These are phyloP conservation scores for Xanthoparmelia taractica DNA, from an alignment of 495 filamentous ascomycete genomes.

Conservation along the genomic window DNA sequence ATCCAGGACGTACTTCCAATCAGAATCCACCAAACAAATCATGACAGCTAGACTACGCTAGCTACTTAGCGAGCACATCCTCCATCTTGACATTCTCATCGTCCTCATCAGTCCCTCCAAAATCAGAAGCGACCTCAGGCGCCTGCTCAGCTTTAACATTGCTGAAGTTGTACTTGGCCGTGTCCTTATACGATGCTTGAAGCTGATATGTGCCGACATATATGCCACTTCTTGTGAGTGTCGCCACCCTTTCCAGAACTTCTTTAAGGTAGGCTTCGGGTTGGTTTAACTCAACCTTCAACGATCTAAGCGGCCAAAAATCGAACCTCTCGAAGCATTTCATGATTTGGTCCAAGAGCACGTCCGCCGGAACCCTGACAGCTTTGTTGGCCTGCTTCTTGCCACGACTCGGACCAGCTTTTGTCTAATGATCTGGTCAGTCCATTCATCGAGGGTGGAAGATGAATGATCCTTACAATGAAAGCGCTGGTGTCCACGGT, in stretches of 20 bases:
- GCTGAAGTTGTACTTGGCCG: slow-evolving; percentile 35
- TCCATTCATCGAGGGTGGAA: background rate
- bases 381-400: slow-evolving; percentile 65
- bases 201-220: slow-evolving; percentile 81
- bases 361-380: slow-evolving; percentile 76
- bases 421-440: slow-evolving; percentile 33
- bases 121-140: slow-evolving; percentile 38
- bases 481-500: slow-evolving; percentile 45
- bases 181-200: slow-evolving; percentile 47
- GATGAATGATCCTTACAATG: slow-evolving; percentile 42
- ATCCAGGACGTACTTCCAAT: background rate
- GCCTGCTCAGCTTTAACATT: slow-evolving; percentile 42
- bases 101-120: slow-evolving; percentile 41
- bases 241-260: slow-evolving; percentile 71
- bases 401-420: slow-evolving; percentile 26
- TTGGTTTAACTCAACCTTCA: slow-evolving; percentile 65
- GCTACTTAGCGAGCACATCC: slow-evolving; percentile 44
- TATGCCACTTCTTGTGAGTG: slow-evolving; percentile 66
- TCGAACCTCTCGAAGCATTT: slow-evolving; percentile 70
- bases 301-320: slow-evolving; percentile 82
- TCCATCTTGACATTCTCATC: slow-evolving; percentile 73
- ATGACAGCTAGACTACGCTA: slow-evolving; percentile 1
- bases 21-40: background rate
- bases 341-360: slow-evolving; percentile 77
- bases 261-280: slow-evolving; percentile 88